Percentiles rank a stretch among this genome's conserved stretches.
phyloP scores from a whole-genome alignment of 2,329 filamentous ascomycete genomes.

The Stagonosporopsis rhizophila region DNA sequence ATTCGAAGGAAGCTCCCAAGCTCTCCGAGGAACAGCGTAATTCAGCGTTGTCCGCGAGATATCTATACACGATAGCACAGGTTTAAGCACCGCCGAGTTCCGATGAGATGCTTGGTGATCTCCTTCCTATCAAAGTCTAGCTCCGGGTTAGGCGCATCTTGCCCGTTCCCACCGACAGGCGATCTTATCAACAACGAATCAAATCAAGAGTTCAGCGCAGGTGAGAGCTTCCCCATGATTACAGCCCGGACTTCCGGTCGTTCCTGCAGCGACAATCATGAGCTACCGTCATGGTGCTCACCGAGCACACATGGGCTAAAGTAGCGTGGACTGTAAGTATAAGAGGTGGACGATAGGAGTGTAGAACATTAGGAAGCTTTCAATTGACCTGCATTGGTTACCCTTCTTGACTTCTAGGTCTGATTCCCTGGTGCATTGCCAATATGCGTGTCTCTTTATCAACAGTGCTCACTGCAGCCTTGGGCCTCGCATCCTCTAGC shows the following conservation, averaged over 20 bases:
- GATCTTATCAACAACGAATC: slow-evolving; percentile 17
- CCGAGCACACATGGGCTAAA: not conserved
- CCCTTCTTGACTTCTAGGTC: not conserved
- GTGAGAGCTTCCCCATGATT: slow-evolving; percentile 10
- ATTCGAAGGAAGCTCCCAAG: not conserved
- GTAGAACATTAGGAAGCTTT: not conserved
- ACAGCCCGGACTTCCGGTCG: not conserved
- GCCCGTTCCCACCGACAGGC: slow-evolving; percentile 1
- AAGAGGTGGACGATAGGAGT: not conserved
- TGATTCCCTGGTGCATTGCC: not conserved
- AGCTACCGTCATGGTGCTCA: slow-evolving; percentile 1
- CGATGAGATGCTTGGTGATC: slow-evolving; percentile 14
- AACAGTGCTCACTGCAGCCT: slow-evolving; percentile 25
- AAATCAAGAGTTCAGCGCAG: slow-evolving; percentile 2
- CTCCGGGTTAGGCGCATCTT: slow-evolving; percentile 1
- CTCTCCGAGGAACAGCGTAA: not conserved
- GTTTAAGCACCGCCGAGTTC: slow-evolving; percentile 9
- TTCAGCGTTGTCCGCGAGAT: not conserved
- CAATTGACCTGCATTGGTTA: not conserved
- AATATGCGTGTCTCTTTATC: slow-evolving; percentile 27
- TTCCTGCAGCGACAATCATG: slow-evolving; percentile 16
- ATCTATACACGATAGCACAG: not conserved
- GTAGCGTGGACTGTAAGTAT: not conserved
- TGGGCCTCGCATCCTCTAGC: slow-evolving; percentile 25
- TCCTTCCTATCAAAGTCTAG: slow-evolving; percentile 15